These are phyloP conservation scores for Suillus sp. DNA, from an alignment of 768 basidiomycete genomes.

Conservation along the genomic window DNA sequence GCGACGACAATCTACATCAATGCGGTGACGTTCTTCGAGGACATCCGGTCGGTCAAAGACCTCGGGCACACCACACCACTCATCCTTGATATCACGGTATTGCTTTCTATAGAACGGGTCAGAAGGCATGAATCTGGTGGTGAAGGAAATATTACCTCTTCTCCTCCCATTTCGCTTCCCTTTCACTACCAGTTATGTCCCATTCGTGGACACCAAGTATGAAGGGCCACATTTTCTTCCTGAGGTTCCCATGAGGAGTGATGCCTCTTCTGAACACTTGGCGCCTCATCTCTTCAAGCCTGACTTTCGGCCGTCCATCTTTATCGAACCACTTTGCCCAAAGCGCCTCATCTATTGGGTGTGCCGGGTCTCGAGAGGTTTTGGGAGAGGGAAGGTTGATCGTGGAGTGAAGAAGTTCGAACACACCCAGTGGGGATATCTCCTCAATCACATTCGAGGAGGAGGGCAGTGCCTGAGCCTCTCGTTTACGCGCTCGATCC, in stretches of 20 bases:
- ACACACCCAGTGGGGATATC: slow-evolving; percentile 78
- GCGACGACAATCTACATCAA: slow-evolving; percentile 95
- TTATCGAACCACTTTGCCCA: slow-evolving; percentile 82
- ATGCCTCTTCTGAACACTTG: slow-evolving; percentile 83
- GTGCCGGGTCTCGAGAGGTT: slow-evolving; percentile 75
- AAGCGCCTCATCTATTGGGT: slow-evolving; percentile 71
- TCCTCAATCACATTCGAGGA: slow-evolving; percentile 56
- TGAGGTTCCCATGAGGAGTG: slow-evolving; percentile 48
- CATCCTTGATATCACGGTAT: slow-evolving; percentile 71
- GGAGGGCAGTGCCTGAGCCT: slow-evolving; percentile 68
- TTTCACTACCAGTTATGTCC: slow-evolving; percentile 65
- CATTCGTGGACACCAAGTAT: slow-evolving; percentile 84
- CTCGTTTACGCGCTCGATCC: slow-evolving; percentile 80
- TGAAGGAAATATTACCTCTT: slow-evolving; percentile 52
- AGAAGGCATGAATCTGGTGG: not conserved
- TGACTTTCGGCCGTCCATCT: slow-evolving; percentile 67
- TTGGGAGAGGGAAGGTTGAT: slow-evolving; percentile 82
- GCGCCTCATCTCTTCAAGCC: slow-evolving; percentile 67
- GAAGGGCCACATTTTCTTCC: slow-evolving; percentile 89
- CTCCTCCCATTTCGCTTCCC: slow-evolving; percentile 59
- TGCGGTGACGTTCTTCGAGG: slow-evolving; percentile 89
- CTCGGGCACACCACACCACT: slow-evolving; percentile 85
- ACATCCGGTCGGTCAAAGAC: slow-evolving; percentile 80
- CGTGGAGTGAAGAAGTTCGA: slow-evolving; percentile 80
- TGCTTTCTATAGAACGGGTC: slow-evolving; percentile 46